Conservation (phyloP, 257 asterid species). For the Solanum sejunctum region DNA sequence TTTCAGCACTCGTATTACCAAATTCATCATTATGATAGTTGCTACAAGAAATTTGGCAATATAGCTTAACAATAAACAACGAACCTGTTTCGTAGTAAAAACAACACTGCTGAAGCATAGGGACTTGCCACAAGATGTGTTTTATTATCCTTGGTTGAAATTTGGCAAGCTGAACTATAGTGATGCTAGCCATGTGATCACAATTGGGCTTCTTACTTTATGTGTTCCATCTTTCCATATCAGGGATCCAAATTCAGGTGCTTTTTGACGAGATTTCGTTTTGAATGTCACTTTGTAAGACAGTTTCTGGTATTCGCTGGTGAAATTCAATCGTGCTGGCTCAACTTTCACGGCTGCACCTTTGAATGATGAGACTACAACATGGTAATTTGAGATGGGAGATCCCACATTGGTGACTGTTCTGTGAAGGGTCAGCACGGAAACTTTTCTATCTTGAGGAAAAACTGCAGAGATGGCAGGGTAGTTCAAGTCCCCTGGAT, state of each 20-base stretch:
- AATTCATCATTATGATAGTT: not conserved
- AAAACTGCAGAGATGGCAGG: slow-evolving; percentile 72
- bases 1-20: not conserved
- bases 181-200: slow-evolving; percentile 69
- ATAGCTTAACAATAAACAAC: slow-evolving; percentile 3
- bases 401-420: slow-evolving; percentile 80
- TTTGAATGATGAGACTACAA: slow-evolving; percentile 40
- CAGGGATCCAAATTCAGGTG: slow-evolving; percentile 61
- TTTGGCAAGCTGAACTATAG: slow-evolving; percentile 8
- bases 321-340: slow-evolving; percentile 50
- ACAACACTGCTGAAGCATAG: not conserved
- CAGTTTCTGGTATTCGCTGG: slow-evolving; percentile 26
- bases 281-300: slow-evolving; percentile 43
- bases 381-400: slow-evolving; percentile 48
- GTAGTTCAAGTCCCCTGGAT: slow-evolving; percentile 62
- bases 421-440: slow-evolving; percentile 33
- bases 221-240: slow-evolving; percentile 61
- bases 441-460: slow-evolving; percentile 23
- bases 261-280: slow-evolving; percentile 22
- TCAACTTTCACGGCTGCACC: slow-evolving; percentile 55
- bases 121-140: not conserved
- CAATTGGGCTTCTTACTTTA: slow-evolving; percentile 74
- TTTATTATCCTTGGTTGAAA: not conserved
- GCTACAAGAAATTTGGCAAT: not conserved
- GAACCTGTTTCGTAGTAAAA: not conserved